Percentiles rank a stretch among this genome's conserved stretches.
phyloP scores from a whole-genome alignment of 129 eudicot species.

The Centaurea solstitialis region DNA sequence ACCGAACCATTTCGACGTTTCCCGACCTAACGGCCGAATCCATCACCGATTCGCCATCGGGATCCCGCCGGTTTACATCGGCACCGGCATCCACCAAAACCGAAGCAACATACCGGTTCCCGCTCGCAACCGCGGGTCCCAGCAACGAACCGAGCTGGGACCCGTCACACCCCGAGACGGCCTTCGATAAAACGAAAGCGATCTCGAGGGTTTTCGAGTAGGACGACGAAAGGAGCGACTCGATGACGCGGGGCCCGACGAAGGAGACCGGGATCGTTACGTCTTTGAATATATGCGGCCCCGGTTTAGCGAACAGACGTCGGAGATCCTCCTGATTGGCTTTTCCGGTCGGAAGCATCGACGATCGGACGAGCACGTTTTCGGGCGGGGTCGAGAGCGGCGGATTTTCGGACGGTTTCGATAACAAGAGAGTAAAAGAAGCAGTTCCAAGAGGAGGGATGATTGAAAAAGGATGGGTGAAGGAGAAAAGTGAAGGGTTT shows the following conservation, averaged over 20 bases:
- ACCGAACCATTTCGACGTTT: constrained; percentile 36
- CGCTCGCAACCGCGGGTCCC: constrained; percentile 36
- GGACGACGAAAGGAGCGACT: constrained; percentile 38
- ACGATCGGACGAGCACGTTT: constrained; percentile 53
- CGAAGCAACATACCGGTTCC: constrained; percentile 44
- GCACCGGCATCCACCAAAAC: constrained; percentile 60
- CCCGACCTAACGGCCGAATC: constrained; percentile 53
- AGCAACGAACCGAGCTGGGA: constrained; percentile 54
- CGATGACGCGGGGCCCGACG: constrained; percentile 62
- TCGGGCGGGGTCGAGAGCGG: constrained; percentile 60
- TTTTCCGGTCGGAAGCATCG: constrained; percentile 84
- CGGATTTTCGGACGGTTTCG: constrained; percentile 50
- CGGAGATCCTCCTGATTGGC: constrained; percentile 69
- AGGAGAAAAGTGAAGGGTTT: constrained; percentile 50
- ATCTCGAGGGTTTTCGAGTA: constrained; percentile 33
- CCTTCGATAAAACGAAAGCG: constrained; percentile 49
- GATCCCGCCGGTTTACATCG: constrained; percentile 38
- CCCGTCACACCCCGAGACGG: constrained; percentile 46
- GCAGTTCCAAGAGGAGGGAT: constrained; percentile 66
- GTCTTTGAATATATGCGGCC: constrained; percentile 68
- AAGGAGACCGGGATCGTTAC: constrained; percentile 58
- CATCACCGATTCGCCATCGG: constrained; percentile 37
- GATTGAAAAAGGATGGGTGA: constrained; percentile 42
- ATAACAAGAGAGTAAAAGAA: constrained; percentile 42
- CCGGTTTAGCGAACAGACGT: constrained; percentile 59